Base-by-base conservation (phyloP, 768 basidiomycete genomes). In the Leccinum truebloodii region DNA sequence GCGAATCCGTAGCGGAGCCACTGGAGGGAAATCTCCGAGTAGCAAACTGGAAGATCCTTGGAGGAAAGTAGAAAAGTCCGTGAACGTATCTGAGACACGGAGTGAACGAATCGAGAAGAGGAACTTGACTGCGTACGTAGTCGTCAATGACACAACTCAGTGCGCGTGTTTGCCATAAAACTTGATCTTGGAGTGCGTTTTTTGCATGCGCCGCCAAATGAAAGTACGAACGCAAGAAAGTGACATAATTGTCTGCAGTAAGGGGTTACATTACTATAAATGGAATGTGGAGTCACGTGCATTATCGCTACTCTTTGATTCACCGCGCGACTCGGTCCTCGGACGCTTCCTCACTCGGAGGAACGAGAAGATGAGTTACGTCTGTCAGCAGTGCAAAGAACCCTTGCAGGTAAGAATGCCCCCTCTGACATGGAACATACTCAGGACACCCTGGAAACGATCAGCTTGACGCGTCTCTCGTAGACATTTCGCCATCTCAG, bases 321-420 rank as follows among this genome's bases (percentile, higher is more conserved):
- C 52, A 35, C 52, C 32, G n/a, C 52, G 18, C 10, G 30, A 30
- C 30, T 30, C 30, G 30, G 30, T 30, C 30, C 32, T 35, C 34
- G 13, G 34, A 34, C 13, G 3, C 10, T 14, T 3, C 2, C 8
- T 22, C 12, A 18, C 8, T 22, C 12, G 8, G 12, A 14, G n/a
- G n/a, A 32, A 18, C 14, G 6, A 12, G 6, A 20, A 18, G 30
- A 81, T 82, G 81, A 77, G 65, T 58, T 81, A 80, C 66, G 81
- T 89, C 53, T 94, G 92, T 68, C 92, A 94, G 70, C 92, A 94
- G 76, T 94, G 92, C 80, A 94, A 93, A 76, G 90, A 95, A 69
- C 92, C 92, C 6, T 77, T 97, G 35, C 88, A 94, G 83, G 90
- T 90, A 58, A 59, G 66, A n/a, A 20, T 37, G 4, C 57, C 34